These are phyloP conservation scores for Sedum album DNA, from an alignment of 164 flowering plant genomes.

Conservation along the genomic window DNA sequence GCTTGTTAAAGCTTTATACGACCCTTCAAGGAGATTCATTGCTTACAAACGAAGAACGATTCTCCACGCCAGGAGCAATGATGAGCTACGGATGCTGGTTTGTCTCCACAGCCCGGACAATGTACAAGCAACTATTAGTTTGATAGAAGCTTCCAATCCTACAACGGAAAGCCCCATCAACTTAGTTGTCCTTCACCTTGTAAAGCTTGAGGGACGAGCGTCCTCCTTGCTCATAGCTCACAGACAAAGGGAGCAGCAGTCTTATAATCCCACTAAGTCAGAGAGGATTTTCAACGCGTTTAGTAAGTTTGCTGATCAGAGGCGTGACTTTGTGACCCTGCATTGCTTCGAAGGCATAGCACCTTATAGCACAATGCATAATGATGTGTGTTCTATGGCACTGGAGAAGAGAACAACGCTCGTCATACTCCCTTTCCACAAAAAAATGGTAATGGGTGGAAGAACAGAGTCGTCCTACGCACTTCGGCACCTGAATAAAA, in stretches of 20 bases:
- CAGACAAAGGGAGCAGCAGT: conserved; percentile 10
- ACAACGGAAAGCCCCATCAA: conserved; percentile 28
- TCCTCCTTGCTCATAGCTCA: conserved; percentile 32
- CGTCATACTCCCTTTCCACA: conserved; percentile 33
- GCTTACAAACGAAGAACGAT: conserved; percentile 38
- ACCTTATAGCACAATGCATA: conserved; percentile 36
- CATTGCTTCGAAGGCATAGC: conserved; percentile 26
- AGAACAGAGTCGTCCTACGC: conserved; percentile 14
- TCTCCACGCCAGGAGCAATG: conserved; percentile 16
- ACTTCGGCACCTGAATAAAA: conserved; percentile 20
- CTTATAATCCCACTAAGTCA: conserved; percentile 6
- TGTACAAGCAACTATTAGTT: conserved; percentile 22
- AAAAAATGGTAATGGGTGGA: conserved; percentile 15
- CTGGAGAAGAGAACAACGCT: conserved; percentile 27
- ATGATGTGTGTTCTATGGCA: conserved; percentile 37
- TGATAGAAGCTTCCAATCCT: conserved; percentile 38
- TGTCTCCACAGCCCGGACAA: conserved; percentile 34
- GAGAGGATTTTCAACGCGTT: conserved; percentile 37
- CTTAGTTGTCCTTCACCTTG: conserved; percentile 27
- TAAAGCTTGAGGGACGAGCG: conserved; percentile 33
- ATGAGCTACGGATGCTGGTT: conserved; percentile 31
- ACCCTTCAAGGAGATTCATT: conserved; percentile 38
- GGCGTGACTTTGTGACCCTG: conserved; percentile 11
- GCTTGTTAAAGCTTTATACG: conserved; percentile 29
- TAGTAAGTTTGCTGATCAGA: conserved; percentile 13